Conservation (phyloP, 495 filamentous ascomycete species). For the Penicillium ochrochloron region DNA sequence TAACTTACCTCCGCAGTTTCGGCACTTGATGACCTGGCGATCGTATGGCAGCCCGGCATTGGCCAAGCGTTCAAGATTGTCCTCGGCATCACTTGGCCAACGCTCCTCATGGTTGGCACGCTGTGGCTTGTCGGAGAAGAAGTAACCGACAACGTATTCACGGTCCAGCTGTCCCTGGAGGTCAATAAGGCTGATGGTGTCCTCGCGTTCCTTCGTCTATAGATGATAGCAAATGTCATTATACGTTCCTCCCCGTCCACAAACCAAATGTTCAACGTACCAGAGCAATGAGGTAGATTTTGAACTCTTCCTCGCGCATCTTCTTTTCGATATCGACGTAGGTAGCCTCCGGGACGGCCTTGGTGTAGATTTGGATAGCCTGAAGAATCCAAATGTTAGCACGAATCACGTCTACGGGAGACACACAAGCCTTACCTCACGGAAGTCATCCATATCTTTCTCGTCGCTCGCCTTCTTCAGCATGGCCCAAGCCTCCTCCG, state of each 20-base stretch:
- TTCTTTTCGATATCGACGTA: conserved; percentile 74
- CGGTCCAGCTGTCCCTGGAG: conserved; percentile 79
- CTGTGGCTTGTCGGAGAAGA: conserved; percentile 63
- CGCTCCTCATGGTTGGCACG: conserved; percentile 61
- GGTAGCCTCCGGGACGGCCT: conserved; percentile 66
- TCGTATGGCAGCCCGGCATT: conserved; percentile 74
- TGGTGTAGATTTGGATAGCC: conserved; percentile 72
- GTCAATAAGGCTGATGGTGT: conserved; percentile 76
- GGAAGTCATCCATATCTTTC: conserved; percentile 74
- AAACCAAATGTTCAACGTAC: conserved; percentile 34
- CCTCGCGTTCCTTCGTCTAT: conserved; percentile 59
- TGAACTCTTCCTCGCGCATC: conserved; percentile 67
- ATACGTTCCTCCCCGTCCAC: too few relatives aligned
- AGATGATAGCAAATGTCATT: not conserved
- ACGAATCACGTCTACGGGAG: conserved; percentile 16
- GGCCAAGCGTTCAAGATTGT: conserved; percentile 74
- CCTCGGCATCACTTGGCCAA: conserved; percentile 68
- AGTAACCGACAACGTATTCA: conserved; percentile 75
- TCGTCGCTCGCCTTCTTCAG: conserved; percentile 66
- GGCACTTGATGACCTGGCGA: conserved; percentile 68
- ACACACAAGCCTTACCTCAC: conserved; percentile 54
- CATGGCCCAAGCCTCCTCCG: conserved; percentile 71
- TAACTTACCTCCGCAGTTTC: conserved; percentile 64
- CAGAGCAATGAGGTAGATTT: conserved; percentile 74
- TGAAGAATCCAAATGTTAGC: conserved; percentile 28